These are phyloP conservation scores for Leucocoprinus birnbaumii DNA, from an alignment of 768 basidiomycete genomes.

Conservation along the genomic window DNA sequence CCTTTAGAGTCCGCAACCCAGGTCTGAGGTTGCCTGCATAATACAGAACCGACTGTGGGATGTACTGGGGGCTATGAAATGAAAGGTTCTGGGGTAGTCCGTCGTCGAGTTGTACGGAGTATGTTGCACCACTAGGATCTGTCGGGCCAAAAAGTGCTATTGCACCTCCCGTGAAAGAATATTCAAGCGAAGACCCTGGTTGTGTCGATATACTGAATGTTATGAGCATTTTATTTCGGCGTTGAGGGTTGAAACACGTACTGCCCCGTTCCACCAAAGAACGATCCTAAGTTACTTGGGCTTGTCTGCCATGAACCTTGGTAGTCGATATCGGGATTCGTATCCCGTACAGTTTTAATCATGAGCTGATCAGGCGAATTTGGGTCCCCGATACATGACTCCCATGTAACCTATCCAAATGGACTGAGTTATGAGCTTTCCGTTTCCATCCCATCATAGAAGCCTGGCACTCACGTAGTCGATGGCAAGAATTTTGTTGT, in stretches of 20 bases:
- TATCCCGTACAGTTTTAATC: constrained; percentile 29
- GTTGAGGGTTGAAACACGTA: constrained; percentile 18
- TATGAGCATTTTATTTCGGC: neutral
- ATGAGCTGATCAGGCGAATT: constrained; percentile 19
- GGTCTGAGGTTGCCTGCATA: constrained; percentile 23
- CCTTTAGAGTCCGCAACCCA: constrained; percentile 23
- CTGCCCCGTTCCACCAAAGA: constrained; percentile 45
- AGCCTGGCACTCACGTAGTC: constrained; percentile 39
- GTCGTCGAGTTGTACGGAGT: constrained; percentile 28
- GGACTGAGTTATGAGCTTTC: neutral
- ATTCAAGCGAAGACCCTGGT: constrained; percentile 19
- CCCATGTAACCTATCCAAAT: constrained; percentile 29
- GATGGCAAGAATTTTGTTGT: constrained; percentile 34
- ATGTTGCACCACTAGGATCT: constrained; percentile 26
- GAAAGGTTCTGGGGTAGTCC: constrained; percentile 16
- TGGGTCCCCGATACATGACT: constrained; percentile 23
- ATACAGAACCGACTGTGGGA: constrained; percentile 27
- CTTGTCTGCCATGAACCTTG: constrained; percentile 30
- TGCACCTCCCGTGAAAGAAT: constrained; percentile 27
- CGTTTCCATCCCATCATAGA: neutral
- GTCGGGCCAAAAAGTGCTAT: constrained; percentile 39
- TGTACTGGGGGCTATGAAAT: constrained; percentile 18
- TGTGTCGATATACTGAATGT: constrained; percentile 15
- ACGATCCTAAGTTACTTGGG: constrained; percentile 32
- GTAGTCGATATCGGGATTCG: constrained; percentile 34